Base-by-base conservation (phyloP, 73 alveolate species). In the Symbiodinium natans region DNA sequence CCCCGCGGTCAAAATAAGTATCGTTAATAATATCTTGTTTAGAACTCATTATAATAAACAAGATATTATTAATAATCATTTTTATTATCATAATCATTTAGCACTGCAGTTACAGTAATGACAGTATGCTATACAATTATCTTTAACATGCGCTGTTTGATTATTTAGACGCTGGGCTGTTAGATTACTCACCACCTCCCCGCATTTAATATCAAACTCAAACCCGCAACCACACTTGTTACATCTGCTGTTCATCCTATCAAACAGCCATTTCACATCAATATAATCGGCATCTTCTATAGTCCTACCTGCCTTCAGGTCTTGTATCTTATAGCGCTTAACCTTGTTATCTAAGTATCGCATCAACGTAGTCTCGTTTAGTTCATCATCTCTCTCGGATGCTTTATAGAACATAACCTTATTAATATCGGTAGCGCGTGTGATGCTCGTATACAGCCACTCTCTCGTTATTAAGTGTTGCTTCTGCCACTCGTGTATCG, bases 191-290 rank as follows among this genome's bases (percentile, higher is more conserved):
- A 19, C 34, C 59, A 80, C 59, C 59, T 33, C 34, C 29, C 88
- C 88, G 23, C 59, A 42, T 15, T 80, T 80, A 1, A 15, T 80
- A 9, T 48, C 82, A 17, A 86, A 48, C 40, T 86, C 93, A 54
- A 86, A 48, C 83, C 56, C 83, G 3, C 83, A 86, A 48, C 93
- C 59, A 9, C 93, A 86, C 15, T 75, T 86, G 59, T 86, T 86
- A 86, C 83, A 86, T 25, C 93, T 54, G 34, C 48, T 31, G 74
- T 63, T 63, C 75, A 84, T 41, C 93, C 93, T 43, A 11, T 84
- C 80, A 84, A 1, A 84, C 3, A 83, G 11, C 92, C 92, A 83
- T 1, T 83, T 40, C 0, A 83, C 92, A 83, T 83, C 92, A 23
- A 41, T 42, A 54, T 83, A 83, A 41, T 84, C 52, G 31, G 46